phyloP scores from a whole-genome alignment of 129 eudicot species.

The Saposhnikovia divaricata region DNA sequence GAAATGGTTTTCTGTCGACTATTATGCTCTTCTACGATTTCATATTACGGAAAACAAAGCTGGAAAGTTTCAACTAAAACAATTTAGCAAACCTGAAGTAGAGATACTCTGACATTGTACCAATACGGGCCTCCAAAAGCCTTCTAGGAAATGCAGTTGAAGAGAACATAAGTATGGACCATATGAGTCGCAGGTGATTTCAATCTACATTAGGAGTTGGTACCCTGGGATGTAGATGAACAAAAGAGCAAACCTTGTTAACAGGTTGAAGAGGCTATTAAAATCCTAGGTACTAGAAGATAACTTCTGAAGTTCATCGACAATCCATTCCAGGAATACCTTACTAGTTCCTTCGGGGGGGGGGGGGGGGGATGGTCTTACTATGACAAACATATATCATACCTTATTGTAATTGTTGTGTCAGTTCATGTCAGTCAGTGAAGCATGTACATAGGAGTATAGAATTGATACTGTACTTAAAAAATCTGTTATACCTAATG shows the following conservation, averaged over 20 bases:
- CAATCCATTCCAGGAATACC: no score
- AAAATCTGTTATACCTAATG: neutral
- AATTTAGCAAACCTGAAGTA: neutral
- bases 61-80: neutral
- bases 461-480: neutral
- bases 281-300: neutral
- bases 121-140: neutral
- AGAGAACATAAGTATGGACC: neutral
- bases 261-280: neutral
- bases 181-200: neutral
- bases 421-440: neutral
- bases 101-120: neutral
- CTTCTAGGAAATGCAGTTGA: neutral
- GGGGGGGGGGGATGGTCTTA: no score
- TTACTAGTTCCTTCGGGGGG: no score
- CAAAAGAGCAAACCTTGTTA: neutral
- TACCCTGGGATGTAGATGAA: neutral
- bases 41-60: neutral
- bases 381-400: no score
- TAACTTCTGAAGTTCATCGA: neutral
- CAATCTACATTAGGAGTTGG: neutral
- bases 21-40: neutral
- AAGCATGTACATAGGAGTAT: neutral
- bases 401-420: no score
- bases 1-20: neutral